Conservation (phyloP, 1,139 yeast species). For the Sugiyamaella grinbergsii region DNA sequence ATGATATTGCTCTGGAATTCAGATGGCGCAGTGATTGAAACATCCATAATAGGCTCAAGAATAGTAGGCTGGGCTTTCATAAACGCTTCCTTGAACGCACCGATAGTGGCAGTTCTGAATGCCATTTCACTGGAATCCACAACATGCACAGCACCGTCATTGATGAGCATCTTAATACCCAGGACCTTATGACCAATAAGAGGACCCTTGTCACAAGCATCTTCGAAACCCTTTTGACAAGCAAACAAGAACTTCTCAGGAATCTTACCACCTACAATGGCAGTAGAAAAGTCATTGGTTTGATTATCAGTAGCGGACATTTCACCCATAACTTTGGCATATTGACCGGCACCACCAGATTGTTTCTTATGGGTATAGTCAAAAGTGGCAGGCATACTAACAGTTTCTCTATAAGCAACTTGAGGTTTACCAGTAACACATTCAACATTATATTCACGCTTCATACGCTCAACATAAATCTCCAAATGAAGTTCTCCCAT, state of each 20-base stretch:
- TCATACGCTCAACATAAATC: constrained; percentile 96
- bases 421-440: constrained; percentile 97
- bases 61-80: constrained; percentile 80
- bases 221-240: constrained; percentile 94
- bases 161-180: constrained; percentile 89
- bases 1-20: constrained; percentile 96
- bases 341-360: constrained; percentile 99
- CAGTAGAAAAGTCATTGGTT: constrained; percentile 72
- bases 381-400: constrained; percentile 70
- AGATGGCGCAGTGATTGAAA: constrained; percentile 88
- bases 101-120: constrained; percentile 87
- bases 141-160: constrained; percentile 97
- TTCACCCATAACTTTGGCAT: constrained; percentile 92
- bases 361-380: constrained; percentile 97
- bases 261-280: constrained; percentile 95
- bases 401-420: constrained; percentile 96
- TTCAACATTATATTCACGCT: constrained; percentile 94
- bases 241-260: constrained; percentile 94
- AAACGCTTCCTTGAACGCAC: constrained; percentile 93
- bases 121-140: constrained; percentile 97
- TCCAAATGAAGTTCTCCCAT: constrained; percentile 98
- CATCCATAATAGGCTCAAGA: constrained; percentile 94
- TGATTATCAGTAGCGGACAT: constrained; percentile 63
- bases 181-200: constrained; percentile 90
- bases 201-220: constrained; percentile 95